Percentiles rank a stretch among this genome's conserved stretches.
Evolutionary conservation across 352 stramenopile genomes (phyloP).

Genomic region (Phytophthora niederhauseri): DNA sequence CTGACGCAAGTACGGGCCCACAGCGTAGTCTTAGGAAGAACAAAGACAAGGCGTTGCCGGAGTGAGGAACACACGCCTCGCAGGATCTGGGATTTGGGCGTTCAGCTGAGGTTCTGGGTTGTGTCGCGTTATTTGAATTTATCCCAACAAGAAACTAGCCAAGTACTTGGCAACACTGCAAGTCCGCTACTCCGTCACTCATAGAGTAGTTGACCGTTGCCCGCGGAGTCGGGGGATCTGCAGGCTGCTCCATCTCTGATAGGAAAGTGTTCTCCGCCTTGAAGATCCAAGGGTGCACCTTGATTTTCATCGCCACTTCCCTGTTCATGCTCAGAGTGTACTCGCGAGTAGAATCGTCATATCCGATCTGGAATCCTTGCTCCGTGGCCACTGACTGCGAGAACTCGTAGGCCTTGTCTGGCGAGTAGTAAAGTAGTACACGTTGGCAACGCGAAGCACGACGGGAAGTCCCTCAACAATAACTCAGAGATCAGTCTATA

Average conservation of each 20-base stretch:
- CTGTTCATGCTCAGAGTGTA: constrained; percentile 10
- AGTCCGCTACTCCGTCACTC: background rate
- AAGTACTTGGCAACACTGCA: no score
- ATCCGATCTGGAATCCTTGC: constrained; percentile 7
- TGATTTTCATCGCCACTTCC: background rate
- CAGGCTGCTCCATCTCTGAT: background rate
- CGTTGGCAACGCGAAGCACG: constrained; percentile 2
- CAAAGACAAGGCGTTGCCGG: background rate
- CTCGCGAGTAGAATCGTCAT: background rate
- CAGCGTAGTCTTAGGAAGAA: background rate
- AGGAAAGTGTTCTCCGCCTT: constrained; percentile 6
- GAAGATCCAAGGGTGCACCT: constrained; percentile 12
- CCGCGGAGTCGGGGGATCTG: background rate
- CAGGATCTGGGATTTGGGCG: background rate
- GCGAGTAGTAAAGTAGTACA: constrained; percentile 17
- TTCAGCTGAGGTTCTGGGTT: background rate
- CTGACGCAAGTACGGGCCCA: no score
- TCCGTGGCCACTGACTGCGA: background rate
- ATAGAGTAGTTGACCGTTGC: constrained; percentile 7
- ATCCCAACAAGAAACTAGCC: no score
- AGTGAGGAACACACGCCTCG: background rate
- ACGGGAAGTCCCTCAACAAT: background rate
- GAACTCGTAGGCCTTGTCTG: constrained; percentile 3
- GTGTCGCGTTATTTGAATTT: no score
- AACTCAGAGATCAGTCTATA: constrained; percentile 9